These are phyloP conservation scores for Babjeviella inositovora DNA, from an alignment of 805 yeast genomes.

Conservation along the genomic window DNA sequence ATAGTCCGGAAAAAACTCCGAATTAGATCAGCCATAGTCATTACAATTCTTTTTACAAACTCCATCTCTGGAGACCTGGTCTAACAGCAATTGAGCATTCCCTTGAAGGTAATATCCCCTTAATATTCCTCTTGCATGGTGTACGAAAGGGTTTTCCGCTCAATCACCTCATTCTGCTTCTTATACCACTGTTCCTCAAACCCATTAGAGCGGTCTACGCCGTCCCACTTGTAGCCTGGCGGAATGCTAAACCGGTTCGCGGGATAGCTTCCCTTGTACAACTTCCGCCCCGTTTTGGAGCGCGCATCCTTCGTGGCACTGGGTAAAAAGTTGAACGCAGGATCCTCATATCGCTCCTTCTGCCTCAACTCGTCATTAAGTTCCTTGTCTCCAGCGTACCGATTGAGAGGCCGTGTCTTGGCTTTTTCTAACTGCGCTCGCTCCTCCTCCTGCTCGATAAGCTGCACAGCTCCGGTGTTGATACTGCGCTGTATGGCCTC, in stretches of 20 bases:
- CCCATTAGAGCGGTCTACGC: conserved; percentile 79
- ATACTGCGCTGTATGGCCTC: conserved; percentile 9
- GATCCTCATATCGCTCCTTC: conserved; percentile 40
- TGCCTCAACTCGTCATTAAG: conserved; percentile 14
- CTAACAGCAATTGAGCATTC: no score
- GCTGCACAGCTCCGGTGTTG: conserved; percentile 21
- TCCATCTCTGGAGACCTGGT: no score
- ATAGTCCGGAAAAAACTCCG: no score
- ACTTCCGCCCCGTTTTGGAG: conserved; percentile 29
- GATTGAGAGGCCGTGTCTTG: conserved; percentile 8
- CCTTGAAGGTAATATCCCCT: no score
- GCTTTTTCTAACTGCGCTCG: conserved; percentile 11
- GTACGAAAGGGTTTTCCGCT: no score
- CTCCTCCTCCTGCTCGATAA: conserved; percentile 16
- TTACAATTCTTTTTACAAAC: no score
- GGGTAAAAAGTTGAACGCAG: conserved; percentile 31
- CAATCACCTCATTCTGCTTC: no score
- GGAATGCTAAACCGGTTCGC: conserved; percentile 59
- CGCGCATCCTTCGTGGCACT: conserved; percentile 6
- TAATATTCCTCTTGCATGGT: no score
- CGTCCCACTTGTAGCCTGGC: conserved; percentile 88
- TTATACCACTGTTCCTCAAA: conserved; percentile 58
- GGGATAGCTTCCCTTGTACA: conserved; percentile 37
- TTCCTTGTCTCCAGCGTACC: conserved; percentile 19
- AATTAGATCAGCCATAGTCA: no score